phyloP scores from a whole-genome alignment of 2,329 filamentous ascomycete species.

The Aspergillus japonicus region DNA sequence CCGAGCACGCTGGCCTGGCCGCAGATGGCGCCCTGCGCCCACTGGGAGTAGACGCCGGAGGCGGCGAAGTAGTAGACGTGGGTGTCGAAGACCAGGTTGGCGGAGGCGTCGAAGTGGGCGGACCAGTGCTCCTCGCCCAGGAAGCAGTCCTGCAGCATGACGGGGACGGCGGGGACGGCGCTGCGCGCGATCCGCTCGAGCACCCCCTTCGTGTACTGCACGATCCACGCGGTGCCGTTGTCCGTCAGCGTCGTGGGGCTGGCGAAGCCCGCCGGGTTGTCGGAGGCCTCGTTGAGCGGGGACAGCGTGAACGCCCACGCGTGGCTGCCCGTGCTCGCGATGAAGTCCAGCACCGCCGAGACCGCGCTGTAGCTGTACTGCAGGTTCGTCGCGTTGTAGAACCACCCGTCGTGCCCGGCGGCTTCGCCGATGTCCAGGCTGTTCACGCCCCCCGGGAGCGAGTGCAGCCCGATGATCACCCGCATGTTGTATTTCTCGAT shows the following conservation, averaged over 20 bases:
- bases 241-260: constrained; percentile 19
- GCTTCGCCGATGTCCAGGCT: constrained; percentile 27
- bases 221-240: constrained; percentile 20
- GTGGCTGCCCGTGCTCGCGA: constrained; percentile 13
- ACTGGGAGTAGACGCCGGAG: constrained; percentile 13
- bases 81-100: constrained; percentile 24
- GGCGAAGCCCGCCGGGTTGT: constrained; percentile 17
- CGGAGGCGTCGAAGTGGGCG: constrained; percentile 9
- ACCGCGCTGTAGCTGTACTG: constrained; percentile 23
- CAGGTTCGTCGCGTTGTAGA: constrained; percentile 24
- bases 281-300: constrained; percentile 30
- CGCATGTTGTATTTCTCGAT: constrained; percentile 27
- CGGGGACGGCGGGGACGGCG: constrained; percentile 12
- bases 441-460: constrained; percentile 27
- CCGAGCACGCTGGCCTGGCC: constrained; percentile 9
- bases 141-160: constrained; percentile 29
- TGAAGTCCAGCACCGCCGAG: constrained; percentile 21
- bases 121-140: constrained; percentile 23
- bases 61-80: constrained; percentile 24
- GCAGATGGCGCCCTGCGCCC: constrained; percentile 1
- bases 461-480: constrained; percentile 28
- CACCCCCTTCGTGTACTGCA: constrained; percentile 20
- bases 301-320: constrained; percentile 25
- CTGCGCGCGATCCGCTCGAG: constrained; percentile 12
- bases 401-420: constrained; percentile 26